Evolutionary conservation across 2,329 filamentous ascomycete genomes (phyloP).

Genomic region (Botrytis porri): DNA sequence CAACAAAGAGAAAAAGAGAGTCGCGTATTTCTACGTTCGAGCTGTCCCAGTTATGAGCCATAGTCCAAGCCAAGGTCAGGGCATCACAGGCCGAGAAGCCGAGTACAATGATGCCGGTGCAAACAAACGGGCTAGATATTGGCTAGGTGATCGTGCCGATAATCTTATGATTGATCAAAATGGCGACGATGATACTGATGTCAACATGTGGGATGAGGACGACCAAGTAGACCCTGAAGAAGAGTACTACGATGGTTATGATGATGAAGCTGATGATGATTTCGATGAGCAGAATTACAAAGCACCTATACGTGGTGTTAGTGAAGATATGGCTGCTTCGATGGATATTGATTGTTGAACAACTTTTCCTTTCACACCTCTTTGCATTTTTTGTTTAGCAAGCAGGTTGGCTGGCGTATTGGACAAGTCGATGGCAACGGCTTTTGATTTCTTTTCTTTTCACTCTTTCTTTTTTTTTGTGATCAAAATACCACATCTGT

Average conservation of each 20-base stretch:
- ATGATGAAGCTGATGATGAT: constrained; percentile 39
- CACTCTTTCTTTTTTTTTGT: neutral
- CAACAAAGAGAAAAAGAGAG: constrained; percentile 86
- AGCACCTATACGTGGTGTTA: constrained; percentile 53
- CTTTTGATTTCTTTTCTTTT: neutral
- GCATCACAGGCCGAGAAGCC: constrained; percentile 32
- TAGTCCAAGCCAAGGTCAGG: constrained; percentile 50
- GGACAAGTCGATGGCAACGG: constrained; percentile 23
- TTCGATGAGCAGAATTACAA: constrained; percentile 43
- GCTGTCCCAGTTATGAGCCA: constrained; percentile 76
- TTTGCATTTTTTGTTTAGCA: neutral
- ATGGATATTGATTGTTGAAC: constrained; percentile 56
- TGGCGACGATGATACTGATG: constrained; percentile 42
- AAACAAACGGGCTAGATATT: constrained; percentile 81
- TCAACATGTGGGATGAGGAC: constrained; percentile 41
- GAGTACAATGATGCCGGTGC: constrained; percentile 50
- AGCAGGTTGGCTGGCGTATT: constrained; percentile 13
- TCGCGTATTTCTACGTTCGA: constrained; percentile 89
- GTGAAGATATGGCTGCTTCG: constrained; percentile 59
- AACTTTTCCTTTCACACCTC: constrained; percentile 8
- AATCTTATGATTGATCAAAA: constrained; percentile 44
- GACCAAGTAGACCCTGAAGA: constrained; percentile 47
- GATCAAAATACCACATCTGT: constrained; percentile 1
- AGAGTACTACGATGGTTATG: constrained; percentile 42
- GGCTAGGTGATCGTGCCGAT: constrained; percentile 69